Base-by-base conservation (phyloP, 345 rosid species). In the Gossypium thurberi region DNA sequence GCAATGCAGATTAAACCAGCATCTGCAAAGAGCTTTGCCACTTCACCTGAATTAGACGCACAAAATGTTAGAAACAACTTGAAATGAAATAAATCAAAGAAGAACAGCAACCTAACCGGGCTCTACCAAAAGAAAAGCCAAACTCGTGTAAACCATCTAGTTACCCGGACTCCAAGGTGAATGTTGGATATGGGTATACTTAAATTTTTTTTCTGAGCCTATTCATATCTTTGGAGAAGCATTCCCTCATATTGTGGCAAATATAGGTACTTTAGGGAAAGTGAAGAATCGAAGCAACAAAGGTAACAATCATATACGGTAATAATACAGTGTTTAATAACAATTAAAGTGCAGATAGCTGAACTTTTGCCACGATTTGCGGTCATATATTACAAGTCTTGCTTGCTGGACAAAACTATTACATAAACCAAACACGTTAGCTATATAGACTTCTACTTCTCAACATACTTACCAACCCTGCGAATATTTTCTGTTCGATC, bases 401-500 rank as follows among this genome's bases (percentile, higher is more conserved):
- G 8, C 21, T 44, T 20, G 28, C 3, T 25, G 43, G 20, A 18
- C 20, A 25, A 3, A 48, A 26, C 28, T 17, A 28, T 57, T 57
- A 23, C 61, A 57, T 28, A 25, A 21, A 57, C 12, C 10, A n/a
- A 61, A 61, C 21, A 28, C 10, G n/a, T 23, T 13, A 67, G 51
- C 14, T 21, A 20, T 4, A 28, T 21, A 51, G 21, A 23, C 46
- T 26, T 58, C 21, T 57, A 59, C n/a, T 59, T 42, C 68, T 73
- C 11, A 51, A 60, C 61, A 75, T 68, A 82, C 98, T 77, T 76
- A 94, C 98, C 98, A 28, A 94, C 98, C 53, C 98, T 89, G 23
- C 98, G 88, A 65, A 90, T 92, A 69, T 94, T 94, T 81, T 94
- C 97, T 26, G 90, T 82, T 76, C 98, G 90, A 74, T 94, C 98